Evolutionary conservation across 805 yeast genomes (phyloP).

Genomic region (Maudiozyma turicensis): DNA sequence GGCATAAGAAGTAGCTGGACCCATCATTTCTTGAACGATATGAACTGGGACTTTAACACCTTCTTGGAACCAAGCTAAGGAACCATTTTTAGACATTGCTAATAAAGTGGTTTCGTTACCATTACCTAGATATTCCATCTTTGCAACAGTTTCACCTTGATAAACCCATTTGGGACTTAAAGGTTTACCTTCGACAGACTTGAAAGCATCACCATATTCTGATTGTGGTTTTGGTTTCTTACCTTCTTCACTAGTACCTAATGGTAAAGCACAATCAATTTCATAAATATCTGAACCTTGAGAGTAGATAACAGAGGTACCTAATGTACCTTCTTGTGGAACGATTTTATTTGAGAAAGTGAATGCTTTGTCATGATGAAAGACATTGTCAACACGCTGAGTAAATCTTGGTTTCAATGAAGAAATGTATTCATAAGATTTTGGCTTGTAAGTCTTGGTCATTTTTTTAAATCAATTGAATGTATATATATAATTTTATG

Average conservation of each 20-base stretch:
- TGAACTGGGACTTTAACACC: slow-evolving; percentile 22
- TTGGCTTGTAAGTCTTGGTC: slow-evolving; percentile 31
- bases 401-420: slow-evolving; percentile 30
- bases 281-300: slow-evolving; percentile 23
- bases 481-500: neutral
- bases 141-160: slow-evolving; percentile 19
- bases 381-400: slow-evolving; percentile 19
- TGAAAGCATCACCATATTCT: slow-evolving; percentile 63
- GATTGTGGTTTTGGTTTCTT: slow-evolving; percentile 35
- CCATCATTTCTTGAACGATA: slow-evolving; percentile 20
- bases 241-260: slow-evolving; percentile 7
- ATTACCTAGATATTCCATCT: slow-evolving; percentile 12
- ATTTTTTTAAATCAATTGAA: neutral
- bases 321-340: slow-evolving; percentile 17
- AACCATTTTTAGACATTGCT: slow-evolving; percentile 21
- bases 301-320: slow-evolving; percentile 18
- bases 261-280: slow-evolving; percentile 18
- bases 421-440: slow-evolving; percentile 40
- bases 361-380: slow-evolving; percentile 14
- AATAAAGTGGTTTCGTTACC: slow-evolving; percentile 31
- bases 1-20: slow-evolving; percentile 19
- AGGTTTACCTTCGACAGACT: slow-evolving; percentile 29
- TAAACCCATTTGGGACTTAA: slow-evolving; percentile 16
- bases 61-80: slow-evolving; percentile 24
- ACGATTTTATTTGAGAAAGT: slow-evolving; percentile 18